Conservation (phyloP, 148 eudicot genomes). For the Diospyros lotus region DNA sequence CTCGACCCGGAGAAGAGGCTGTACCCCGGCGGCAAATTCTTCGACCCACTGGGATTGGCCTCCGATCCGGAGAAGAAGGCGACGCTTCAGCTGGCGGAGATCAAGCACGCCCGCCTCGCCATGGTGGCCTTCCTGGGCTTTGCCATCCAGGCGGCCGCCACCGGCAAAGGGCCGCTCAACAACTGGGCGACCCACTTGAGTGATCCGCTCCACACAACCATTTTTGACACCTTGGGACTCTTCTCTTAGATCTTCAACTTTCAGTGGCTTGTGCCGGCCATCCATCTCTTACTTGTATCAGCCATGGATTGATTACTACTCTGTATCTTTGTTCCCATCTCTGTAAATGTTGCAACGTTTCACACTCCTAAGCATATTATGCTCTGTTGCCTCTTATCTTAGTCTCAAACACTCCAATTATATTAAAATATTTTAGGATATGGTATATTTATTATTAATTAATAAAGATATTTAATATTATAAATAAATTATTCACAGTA, state of each 20-base stretch:
- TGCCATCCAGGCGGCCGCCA: slow-evolving; percentile 92
- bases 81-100: slow-evolving; percentile 83
- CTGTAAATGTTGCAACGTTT: no score
- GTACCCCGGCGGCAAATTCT: slow-evolving; percentile 82
- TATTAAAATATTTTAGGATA: no score
- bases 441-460: no score
- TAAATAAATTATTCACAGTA: no score
- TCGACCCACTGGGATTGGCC: slow-evolving; percentile 84
- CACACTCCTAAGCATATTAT: no score
- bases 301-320: no score
- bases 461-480: no score
- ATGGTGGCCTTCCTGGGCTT: slow-evolving; percentile 95
- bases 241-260: slow-evolving; percentile 28
- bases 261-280: not conserved
- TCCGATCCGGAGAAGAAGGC: slow-evolving; percentile 94
- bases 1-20: slow-evolving; percentile 94
- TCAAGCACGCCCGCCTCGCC: slow-evolving; percentile 97
- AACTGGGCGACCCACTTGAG: slow-evolving; percentile 99
- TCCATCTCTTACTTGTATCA: no score
- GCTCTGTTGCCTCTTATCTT: no score
- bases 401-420: no score
- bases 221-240: slow-evolving; percentile 57
- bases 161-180: slow-evolving; percentile 96
- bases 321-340: no score
- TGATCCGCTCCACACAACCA: slow-evolving; percentile 97